Evolutionary conservation across 164 flowering plant genomes (phyloP), one percentile per base, ranked within the genome.

Genomic region (Aristolochia californica): DNA sequence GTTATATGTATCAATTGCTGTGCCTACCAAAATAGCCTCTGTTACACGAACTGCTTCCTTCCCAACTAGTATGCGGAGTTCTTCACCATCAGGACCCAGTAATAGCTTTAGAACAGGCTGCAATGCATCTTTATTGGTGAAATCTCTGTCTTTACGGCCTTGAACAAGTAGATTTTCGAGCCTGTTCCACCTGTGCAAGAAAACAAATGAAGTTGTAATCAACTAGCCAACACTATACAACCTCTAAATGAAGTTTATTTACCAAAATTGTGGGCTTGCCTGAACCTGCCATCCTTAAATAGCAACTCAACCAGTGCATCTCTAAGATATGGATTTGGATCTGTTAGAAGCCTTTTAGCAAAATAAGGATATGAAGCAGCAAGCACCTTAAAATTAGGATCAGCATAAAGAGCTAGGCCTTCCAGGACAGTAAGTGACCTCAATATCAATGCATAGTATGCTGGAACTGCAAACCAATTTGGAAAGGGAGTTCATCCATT

Each of bases 291-390:
- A 73, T 89, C 97, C 77, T 93, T 93, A 66, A 93, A 93, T 55
- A 93, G 83, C 76, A 93, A 70, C 83, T 93, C 97, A 67, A 93
- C 74, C 26, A 93, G 84, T 62, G 97, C 98, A 82, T 93, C 98
- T 77, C 98, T 83, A 57, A 93, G 94, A 66, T 93, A 93, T 18
- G 97, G 98, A 74, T 89, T 87, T 57, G 94, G 89, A 79, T 93
- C 98, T 5, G 98, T 93, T 45, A 93, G 88, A 67, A 93, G 96
- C 75, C 97, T 89, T 76, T 93, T 93, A 43, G 98, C 98, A 77
- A 93, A 93, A 71, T 93, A 93, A 22, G 98, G 98, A 76, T 93
- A 93, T 50, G 98, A 93, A 22, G 98, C 98, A 70, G 98, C 98
- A 70, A 93, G 68, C 58, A 89, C 95, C 73, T 93, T 93, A 68